These are phyloP conservation scores for Rhododendron mucronatum DNA, from an alignment of 148 eudicot genomes.

Conservation along the genomic window DNA sequence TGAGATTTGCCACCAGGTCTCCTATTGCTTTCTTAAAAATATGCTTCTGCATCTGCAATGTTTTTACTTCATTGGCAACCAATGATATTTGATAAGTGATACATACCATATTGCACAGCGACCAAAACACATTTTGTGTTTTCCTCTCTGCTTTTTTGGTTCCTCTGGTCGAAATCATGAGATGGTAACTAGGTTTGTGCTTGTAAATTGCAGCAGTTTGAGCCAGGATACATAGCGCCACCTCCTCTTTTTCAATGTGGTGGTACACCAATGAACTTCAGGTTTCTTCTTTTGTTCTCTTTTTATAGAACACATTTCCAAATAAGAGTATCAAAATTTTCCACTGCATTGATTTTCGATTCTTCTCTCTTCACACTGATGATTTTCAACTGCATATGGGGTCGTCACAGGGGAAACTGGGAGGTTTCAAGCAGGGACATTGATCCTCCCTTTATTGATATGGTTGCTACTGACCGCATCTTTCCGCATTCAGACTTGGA, in stretches of 20 bases:
- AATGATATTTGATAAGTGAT: neutral
- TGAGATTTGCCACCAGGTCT: conserved; percentile 78
- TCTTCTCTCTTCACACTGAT: neutral
- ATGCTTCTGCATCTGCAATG: neutral
- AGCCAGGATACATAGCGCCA: conserved; percentile 70
- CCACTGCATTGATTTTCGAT: neutral
- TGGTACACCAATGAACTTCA: conserved; percentile 45
- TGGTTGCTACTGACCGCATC: conserved; percentile 29
- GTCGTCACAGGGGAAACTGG: conserved; percentile 60
- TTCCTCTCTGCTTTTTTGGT: neutral
- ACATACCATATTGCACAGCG: neutral
- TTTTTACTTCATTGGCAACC: neutral
- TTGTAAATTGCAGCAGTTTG: conserved; percentile 44
- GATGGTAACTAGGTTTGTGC: neutral
- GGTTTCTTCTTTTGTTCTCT: conserved; percentile 29
- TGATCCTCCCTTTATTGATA: conserved; percentile 30
- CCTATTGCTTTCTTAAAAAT: neutral
- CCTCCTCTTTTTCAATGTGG: conserved; percentile 48
- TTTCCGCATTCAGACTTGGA: conserved; percentile 42
- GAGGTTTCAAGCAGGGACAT: conserved; percentile 42
- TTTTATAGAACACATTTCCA: neutral
- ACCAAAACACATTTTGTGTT: neutral
- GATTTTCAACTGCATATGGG: neutral
- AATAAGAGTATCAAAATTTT: neutral
- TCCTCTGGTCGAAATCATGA: neutral